Percentiles rank a stretch among this genome's conserved stretches.
Conservation (phyloP, 164 flowering plant genomes). For the Buxus sempervirens region DNA sequence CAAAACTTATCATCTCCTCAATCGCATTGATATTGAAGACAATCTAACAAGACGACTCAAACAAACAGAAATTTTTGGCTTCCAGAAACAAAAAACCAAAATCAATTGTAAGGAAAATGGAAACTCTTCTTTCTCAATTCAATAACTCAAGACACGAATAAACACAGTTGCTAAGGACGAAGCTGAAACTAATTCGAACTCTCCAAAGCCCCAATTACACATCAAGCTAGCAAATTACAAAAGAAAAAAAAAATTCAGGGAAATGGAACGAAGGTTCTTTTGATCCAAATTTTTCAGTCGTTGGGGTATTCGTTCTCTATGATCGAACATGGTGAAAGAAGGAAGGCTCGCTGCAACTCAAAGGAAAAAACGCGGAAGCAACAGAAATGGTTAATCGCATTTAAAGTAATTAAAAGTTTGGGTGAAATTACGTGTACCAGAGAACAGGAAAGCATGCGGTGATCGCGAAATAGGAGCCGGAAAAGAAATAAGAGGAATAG, state of each 20-base stretch:
- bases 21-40: background rate
- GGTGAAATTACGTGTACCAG: no score
- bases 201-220: background rate
- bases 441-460: no score
- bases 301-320: background rate
- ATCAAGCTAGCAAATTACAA: background rate
- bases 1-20: background rate
- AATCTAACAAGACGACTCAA: background rate
- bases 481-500: no score
- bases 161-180: background rate
- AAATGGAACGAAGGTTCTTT: background rate
- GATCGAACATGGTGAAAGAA: constrained; percentile 14
- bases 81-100: background rate
- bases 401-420: no score
- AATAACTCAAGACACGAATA: background rate
- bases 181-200: background rate
- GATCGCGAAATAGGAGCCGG: no score
- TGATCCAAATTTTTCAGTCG: background rate
- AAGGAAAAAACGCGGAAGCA: constrained; percentile 17
- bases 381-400: background rate
- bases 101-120: background rate
- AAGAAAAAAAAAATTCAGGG: background rate
- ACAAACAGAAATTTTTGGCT: background rate
- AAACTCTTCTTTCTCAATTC: no score
- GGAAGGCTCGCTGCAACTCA: constrained; percentile 7